A percentile compares a stretch with the other conserved stretches of the same genome.
phyloP scores from a whole-genome alignment of 345 rosid species.

The Citrus glauca region DNA sequence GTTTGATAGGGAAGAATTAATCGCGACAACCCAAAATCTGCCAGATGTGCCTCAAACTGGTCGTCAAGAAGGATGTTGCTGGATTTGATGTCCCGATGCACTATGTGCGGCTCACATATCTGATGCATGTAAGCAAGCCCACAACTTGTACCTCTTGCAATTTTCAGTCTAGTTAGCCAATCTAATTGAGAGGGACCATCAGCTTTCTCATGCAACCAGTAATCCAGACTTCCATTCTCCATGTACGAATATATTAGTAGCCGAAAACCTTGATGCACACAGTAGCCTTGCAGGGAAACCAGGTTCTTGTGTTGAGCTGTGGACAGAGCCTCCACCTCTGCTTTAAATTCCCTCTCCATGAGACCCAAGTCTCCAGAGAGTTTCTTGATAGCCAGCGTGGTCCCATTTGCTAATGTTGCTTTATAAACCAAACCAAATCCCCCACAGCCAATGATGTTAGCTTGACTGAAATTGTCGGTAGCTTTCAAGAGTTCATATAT shows the following conservation, averaged over 20 bases:
- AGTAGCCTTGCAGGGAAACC: constrained; percentile 57
- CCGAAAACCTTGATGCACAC: constrained; percentile 47
- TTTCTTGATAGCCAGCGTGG: constrained; percentile 54
- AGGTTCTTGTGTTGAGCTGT: constrained; percentile 61
- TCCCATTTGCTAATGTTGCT: constrained; percentile 46
- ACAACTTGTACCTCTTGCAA: constrained; percentile 43
- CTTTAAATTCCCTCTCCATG: constrained; percentile 63
- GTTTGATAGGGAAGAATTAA: constrained; percentile 57
- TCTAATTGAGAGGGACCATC: constrained; percentile 56
- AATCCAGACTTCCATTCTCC: constrained; percentile 60
- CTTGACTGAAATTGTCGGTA: constrained; percentile 55
- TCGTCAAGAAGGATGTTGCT: constrained; percentile 59
- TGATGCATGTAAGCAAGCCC: constrained; percentile 66
- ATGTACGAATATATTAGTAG: constrained; percentile 51
- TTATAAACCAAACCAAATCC: constrained; percentile 64
- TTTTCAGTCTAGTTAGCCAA: constrained; percentile 52
- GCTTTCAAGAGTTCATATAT: constrained; percentile 56
- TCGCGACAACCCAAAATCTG: constrained; percentile 59
- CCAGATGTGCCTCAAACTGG: constrained; percentile 52
- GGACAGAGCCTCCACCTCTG: constrained; percentile 61
- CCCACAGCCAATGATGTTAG: constrained; percentile 57
- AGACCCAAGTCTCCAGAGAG: constrained; percentile 56
- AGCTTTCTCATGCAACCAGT: constrained; percentile 53
- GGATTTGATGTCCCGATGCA: constrained; percentile 62
- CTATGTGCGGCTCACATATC: constrained; percentile 61